These are phyloP conservation scores for Vanrija sp. DNA, from an alignment of 1,284 basidiomycete species.

Conservation along the genomic window DNA sequence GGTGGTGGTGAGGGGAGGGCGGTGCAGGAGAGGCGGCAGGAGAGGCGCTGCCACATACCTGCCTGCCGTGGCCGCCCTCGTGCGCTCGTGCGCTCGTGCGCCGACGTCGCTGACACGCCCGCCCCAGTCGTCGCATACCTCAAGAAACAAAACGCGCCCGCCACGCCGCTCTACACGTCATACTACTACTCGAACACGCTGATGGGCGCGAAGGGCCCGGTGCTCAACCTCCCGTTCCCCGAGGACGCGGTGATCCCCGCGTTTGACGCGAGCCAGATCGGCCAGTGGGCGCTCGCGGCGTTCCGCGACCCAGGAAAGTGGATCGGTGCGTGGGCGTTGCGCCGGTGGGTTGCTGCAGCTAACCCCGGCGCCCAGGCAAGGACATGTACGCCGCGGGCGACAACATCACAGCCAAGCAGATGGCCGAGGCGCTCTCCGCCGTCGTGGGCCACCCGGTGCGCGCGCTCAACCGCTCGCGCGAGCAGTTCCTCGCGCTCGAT, in stretches of 20 bases:
- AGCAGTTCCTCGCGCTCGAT: constrained; percentile 6
- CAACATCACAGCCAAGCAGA: constrained; percentile 6
- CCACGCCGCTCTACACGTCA: constrained; percentile 20
- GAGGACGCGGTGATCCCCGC: constrained; percentile 25
- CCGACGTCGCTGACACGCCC: background rate
- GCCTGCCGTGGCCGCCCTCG: background rate
- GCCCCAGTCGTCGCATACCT: constrained; percentile 25
- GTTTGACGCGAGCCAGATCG: constrained; percentile 31
- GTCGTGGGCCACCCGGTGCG: constrained; percentile 3
- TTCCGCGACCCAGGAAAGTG: constrained; percentile 29
- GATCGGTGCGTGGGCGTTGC: constrained; percentile 22
- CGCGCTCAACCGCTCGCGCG: constrained; percentile 3
- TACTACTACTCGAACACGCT: constrained; percentile 14
- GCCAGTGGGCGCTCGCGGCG: constrained; percentile 30
- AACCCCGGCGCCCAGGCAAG: constrained; percentile 6
- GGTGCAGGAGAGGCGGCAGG: no score
- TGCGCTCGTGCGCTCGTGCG: background rate
- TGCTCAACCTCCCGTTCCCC: constrained; percentile 20
- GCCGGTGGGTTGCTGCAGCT: background rate
- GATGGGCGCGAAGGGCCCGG: background rate
- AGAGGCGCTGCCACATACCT: no score
- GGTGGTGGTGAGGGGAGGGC: background rate
- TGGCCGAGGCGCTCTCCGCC: constrained; percentile 5
- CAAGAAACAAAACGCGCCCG: constrained; percentile 16
- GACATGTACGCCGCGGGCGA: constrained; percentile 13